phyloP scores from a whole-genome alignment of 176 grass and related monocot species.

The Aechmea fasciata region DNA sequence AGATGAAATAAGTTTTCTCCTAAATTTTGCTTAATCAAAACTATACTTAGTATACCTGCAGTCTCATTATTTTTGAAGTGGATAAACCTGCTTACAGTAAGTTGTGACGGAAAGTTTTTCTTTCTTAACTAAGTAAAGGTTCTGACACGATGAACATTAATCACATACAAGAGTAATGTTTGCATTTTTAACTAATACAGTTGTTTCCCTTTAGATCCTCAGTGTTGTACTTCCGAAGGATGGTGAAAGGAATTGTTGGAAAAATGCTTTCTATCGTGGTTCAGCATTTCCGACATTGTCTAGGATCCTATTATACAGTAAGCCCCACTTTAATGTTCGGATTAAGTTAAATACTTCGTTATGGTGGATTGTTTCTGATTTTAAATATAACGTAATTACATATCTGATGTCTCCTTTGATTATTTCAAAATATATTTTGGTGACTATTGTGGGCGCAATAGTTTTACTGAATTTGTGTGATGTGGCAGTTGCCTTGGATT shows the following conservation, averaged over 20 bases:
- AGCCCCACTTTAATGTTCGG: slow-evolving; percentile 15
- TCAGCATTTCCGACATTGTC: slow-evolving; percentile 74
- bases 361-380: too few species aligned
- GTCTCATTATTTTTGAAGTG: neutral
- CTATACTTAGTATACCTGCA: neutral
- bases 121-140: neutral
- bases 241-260: slow-evolving; percentile 52
- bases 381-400: too few species aligned
- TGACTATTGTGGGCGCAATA: too few species aligned
- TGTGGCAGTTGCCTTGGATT: neutral
- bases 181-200: slow-evolving; percentile 11
- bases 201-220: slow-evolving; percentile 41
- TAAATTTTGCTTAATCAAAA: neutral
- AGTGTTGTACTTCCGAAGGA: slow-evolving; percentile 25
- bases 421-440: too few species aligned
- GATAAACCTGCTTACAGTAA: neutral
- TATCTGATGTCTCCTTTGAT: too few species aligned
- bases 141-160: neutral
- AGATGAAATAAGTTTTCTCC: slow-evolving; percentile 1
- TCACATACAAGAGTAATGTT: slow-evolving; percentile 4
- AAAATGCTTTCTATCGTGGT: slow-evolving; percentile 52
- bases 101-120: neutral
- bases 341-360: too few species aligned
- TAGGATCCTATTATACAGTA: slow-evolving; percentile 69
- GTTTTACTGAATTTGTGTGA: neutral